Conservation (phyloP, 139 green algal genomes). For the Haematococcus sp. region DNA sequence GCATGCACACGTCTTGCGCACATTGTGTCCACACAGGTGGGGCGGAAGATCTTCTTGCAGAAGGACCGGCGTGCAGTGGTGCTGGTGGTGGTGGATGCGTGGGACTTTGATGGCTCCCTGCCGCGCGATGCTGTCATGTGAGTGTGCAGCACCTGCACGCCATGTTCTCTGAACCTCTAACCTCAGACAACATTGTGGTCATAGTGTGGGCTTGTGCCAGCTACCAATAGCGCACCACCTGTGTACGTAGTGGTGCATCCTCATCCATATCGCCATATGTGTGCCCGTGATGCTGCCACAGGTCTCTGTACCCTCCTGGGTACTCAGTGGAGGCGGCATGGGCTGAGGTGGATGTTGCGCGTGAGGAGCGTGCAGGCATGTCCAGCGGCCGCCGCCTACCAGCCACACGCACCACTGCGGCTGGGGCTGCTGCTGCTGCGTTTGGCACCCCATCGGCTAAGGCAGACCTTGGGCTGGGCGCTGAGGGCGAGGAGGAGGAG, state of each 20-base stretch:
- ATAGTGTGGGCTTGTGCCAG: not conserved
- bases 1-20: not conserved
- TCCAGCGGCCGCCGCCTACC: no score
- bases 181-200: not conserved
- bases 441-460: not conserved
- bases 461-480: not conserved
- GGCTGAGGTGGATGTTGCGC: no score
- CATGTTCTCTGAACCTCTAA: not conserved
- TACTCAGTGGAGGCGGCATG: not conserved
- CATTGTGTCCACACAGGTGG: constrained; percentile 40
- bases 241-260: no score
- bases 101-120: constrained; percentile 96
- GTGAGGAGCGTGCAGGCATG: no score
- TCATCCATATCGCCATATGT: no score
- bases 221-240: not conserved
- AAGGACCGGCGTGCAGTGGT: constrained; percentile 80
- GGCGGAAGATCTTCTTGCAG: constrained; percentile 73
- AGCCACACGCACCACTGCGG: no score
- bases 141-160: constrained; percentile 5
- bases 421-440: no score
- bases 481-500: not conserved
- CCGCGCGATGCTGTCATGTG: constrained; percentile 57
- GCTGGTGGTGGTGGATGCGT: constrained; percentile 85
- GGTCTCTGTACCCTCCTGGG: constrained; percentile 29
- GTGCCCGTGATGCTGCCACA: not conserved